A percentile compares a stretch with the other conserved stretches of the same genome.
Evolutionary conservation across 495 filamentous ascomycete genomes (phyloP).

Genomic region (Daldinia decipiens): DNA sequence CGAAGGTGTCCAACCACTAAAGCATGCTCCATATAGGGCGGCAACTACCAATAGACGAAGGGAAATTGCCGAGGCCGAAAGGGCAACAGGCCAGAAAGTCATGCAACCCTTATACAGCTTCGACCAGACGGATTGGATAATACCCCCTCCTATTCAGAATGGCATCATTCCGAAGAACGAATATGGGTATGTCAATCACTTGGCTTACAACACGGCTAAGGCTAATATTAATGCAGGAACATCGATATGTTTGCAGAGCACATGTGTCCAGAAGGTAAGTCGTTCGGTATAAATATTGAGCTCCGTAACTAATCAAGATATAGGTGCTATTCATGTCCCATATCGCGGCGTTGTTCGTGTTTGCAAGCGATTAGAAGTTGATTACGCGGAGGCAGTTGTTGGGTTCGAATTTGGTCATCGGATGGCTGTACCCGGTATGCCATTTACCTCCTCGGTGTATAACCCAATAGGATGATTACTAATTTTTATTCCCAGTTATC

Average conservation of each 20-base stretch:
- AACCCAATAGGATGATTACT: background rate
- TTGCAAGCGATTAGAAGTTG: conserved; percentile 84
- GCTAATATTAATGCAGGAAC: conserved; percentile 60
- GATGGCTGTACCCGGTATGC: conserved; percentile 78
- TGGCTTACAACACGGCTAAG: background rate
- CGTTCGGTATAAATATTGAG: conserved; percentile 32
- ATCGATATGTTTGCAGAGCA: conserved; percentile 94
- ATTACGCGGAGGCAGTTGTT: conserved; percentile 93
- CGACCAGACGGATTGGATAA: conserved; percentile 94
- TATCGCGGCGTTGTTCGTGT: conserved; percentile 78
- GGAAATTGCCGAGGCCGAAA: conserved; percentile 85
- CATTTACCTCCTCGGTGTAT: too few relatives aligned
- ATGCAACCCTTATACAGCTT: conserved; percentile 85
- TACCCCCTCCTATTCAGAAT: conserved; percentile 81
- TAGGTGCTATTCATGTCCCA: conserved; percentile 81
- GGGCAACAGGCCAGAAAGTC: conserved; percentile 80
- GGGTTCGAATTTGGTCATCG: conserved; percentile 96
- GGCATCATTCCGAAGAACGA: conserved; percentile 93
- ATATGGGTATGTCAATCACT: conserved; percentile 65
- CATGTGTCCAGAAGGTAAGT: conserved; percentile 79
- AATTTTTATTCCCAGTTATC: conserved; percentile 60
- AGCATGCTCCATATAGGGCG: conserved; percentile 87
- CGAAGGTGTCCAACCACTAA: conserved; percentile 76
- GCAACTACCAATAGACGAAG: conserved; percentile 89
- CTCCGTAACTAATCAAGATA: conserved; percentile 10